These are phyloP conservation scores for Candida fluviatilis DNA, from an alignment of 805 yeast species.

Conservation along the genomic window DNA sequence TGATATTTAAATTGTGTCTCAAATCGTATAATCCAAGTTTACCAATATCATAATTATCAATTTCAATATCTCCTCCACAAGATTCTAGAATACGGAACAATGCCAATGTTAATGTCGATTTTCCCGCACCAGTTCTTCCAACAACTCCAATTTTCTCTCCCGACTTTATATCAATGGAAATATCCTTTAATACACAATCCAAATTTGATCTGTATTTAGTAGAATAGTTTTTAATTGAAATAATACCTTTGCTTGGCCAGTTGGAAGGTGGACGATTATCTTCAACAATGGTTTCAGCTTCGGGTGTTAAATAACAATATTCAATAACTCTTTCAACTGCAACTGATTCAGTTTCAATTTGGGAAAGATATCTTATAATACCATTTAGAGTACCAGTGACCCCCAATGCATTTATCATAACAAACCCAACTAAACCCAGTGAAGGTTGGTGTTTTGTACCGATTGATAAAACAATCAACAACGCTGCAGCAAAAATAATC, in stretches of 20 bases:
- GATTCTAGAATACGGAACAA: slow-evolving; percentile 82
- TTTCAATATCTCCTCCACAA: slow-evolving; percentile 60
- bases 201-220: slow-evolving; percentile 80
- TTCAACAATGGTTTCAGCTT: slow-evolving; percentile 42
- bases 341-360: slow-evolving; percentile 30
- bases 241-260: slow-evolving; percentile 75
- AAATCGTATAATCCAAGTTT: slow-evolving; percentile 72
- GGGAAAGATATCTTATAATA: slow-evolving; percentile 31
- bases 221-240: slow-evolving; percentile 68
- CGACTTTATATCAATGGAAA: slow-evolving; percentile 60
- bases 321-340: slow-evolving; percentile 35
- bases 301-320: slow-evolving; percentile 35
- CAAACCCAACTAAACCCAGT: slow-evolving; percentile 35
- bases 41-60: slow-evolving; percentile 67
- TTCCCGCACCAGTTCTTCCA: slow-evolving; percentile 97
- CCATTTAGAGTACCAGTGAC: slow-evolving; percentile 28
- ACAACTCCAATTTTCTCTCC: slow-evolving; percentile 91
- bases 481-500: slow-evolving; percentile 25
- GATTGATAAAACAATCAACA: slow-evolving; percentile 23
- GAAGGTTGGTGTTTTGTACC: slow-evolving; percentile 18
- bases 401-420: slow-evolving; percentile 32
- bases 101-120: slow-evolving; percentile 80
- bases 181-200: slow-evolving; percentile 70
- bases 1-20: slow-evolving; percentile 73
- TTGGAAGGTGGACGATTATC: slow-evolving; percentile 30